These are phyloP conservation scores for Suhomyces guaymorum DNA, from an alignment of 1,139 yeast genomes.

Conservation along the genomic window DNA sequence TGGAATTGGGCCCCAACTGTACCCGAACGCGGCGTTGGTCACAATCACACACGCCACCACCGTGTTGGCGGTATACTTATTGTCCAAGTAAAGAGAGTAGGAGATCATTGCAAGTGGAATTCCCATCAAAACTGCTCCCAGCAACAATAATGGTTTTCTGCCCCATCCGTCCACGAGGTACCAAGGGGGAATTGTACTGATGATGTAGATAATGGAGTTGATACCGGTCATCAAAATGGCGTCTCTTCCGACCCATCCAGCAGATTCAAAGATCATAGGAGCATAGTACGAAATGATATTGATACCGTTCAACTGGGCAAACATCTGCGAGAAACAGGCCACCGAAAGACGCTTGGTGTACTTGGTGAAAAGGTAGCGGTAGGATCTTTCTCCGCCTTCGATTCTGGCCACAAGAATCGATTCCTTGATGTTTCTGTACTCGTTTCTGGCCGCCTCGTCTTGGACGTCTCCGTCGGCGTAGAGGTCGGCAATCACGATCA, in stretches of 20 bases:
- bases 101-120: conserved; percentile 66
- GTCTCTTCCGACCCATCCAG: conserved; percentile 89
- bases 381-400: conserved; percentile 71
- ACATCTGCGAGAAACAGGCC: conserved; percentile 88
- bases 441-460: conserved; percentile 23
- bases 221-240: conserved; percentile 94
- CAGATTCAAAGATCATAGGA: conserved; percentile 89
- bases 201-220: conserved; percentile 72
- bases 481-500: conserved; percentile 49
- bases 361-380: conserved; percentile 59
- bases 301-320: conserved; percentile 92
- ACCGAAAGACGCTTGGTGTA: conserved; percentile 80
- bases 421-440: conserved; percentile 44
- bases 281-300: conserved; percentile 92
- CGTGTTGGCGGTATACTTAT: conserved; percentile 61
- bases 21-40: conserved; percentile 85
- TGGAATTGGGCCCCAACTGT: conserved; percentile 93
- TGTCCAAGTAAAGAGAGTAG: conserved; percentile 60
- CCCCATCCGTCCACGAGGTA: conserved; percentile 90
- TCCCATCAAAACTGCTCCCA: conserved; percentile 83
- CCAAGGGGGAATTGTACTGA: conserved; percentile 89
- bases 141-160: conserved; percentile 72
- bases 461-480: conserved; percentile 47
- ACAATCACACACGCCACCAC: conserved; percentile 78
- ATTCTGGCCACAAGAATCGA: conserved; percentile 59